Base-by-base conservation (phyloP, 2,329 filamentous ascomycete genomes). In the Colletotrichum plurivorum region DNA sequence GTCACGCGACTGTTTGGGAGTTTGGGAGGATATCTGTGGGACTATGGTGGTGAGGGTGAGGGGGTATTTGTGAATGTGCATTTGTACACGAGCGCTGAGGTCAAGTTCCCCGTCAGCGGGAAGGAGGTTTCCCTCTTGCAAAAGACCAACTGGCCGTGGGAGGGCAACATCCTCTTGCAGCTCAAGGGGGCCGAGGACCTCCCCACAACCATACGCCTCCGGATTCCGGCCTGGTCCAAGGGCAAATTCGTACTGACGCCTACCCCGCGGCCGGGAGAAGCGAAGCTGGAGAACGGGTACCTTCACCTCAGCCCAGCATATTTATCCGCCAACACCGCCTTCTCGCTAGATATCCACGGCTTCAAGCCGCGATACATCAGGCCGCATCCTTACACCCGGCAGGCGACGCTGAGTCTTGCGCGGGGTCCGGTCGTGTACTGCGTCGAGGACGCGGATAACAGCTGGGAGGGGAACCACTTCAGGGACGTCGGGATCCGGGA, bases 341-440 rank as follows among this genome's bases (percentile, higher is more conserved):
- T 89, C 72, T 76, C 76, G 18, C 75, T 90, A 1, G 72, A 78
- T 6, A 77, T 85, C 16, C 74, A 83, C 54, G 82, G 83, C 13
- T 82, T 90, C 49, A 75, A 79, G 43, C 82, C 87, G 16, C 81
- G 85, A 39, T 83, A 84, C 58, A 72, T 89, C 3, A 76, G 82
- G 2, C 87, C 88, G 0, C 86, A 90, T 72, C 87, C 87, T 0
- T 85, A 86, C 71, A 86, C 87, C 0, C 85, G 85, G 71, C 87
- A 89, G 72, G 77, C 83, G n/a, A 87, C 85, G 2, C 71, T 89
- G 45, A 82, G 84, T 1, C 75, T 90, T 7, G 87, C 84, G 2
- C 82, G 88, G 4, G 89, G 89, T 0, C 89, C 88, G 0, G 73
- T 91, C 6, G 79, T 90, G 5, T 91, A 90, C 75, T 91, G 88